Percentiles rank a stretch among this genome's conserved stretches.
These are phyloP conservation scores for Sarocladiaceae sp. DNA, from an alignment of 2,329 filamentous ascomycete genomes.

Conservation along the genomic window DNA sequence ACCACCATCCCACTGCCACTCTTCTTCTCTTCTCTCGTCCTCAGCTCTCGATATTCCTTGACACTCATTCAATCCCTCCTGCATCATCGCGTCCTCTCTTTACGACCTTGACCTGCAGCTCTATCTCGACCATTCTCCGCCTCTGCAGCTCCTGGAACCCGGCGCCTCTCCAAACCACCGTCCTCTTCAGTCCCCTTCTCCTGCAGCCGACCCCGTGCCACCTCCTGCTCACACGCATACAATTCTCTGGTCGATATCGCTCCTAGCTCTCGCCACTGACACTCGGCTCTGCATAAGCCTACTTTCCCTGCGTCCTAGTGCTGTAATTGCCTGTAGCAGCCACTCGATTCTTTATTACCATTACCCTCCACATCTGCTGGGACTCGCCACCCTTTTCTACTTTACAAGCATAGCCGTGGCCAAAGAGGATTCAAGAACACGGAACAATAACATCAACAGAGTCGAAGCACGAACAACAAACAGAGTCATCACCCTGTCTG, in stretches of 20 bases:
- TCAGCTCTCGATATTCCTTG: not conserved
- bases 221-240: not conserved
- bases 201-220: constrained; percentile 8
- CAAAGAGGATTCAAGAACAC: not conserved
- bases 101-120: not conserved
- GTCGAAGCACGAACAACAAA: not conserved
- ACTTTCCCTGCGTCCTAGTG: not conserved
- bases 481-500: not conserved
- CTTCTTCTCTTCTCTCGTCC: not conserved
- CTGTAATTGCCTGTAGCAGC: not conserved
- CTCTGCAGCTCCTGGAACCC: constrained; percentile 18
- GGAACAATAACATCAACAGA: not conserved
- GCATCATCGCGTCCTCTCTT: constrained; percentile 7
- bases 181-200: constrained; percentile 3
- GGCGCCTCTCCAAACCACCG: constrained; percentile 8
- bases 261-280: not conserved
- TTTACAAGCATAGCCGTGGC: not conserved
- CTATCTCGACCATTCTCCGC: constrained; percentile 18
- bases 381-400: not conserved
- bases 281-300: not conserved
- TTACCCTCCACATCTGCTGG: not conserved
- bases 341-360: not conserved
- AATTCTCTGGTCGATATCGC: not conserved
- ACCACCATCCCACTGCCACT: not conserved
- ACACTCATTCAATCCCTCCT: not conserved